Percentiles rank a stretch among this genome's conserved stretches.
Evolutionary conservation across 1,284 basidiomycete genomes (phyloP).

Genomic region (Coriolopsis trogii): DNA sequence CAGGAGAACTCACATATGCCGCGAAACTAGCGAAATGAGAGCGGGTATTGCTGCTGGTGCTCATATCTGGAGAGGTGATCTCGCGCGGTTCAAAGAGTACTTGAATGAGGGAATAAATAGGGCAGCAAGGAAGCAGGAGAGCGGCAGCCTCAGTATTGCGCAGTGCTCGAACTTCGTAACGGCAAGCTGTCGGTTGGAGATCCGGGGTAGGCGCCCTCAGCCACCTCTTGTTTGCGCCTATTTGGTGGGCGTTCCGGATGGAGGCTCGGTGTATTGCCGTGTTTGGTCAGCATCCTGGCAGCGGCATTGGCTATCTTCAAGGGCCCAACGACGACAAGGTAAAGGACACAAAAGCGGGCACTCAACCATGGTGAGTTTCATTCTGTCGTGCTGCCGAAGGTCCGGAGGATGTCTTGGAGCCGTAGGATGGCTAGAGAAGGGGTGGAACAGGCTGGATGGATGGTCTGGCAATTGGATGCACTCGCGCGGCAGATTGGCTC

Average conservation of each 20-base stretch:
- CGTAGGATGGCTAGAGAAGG: slow-evolving; percentile 17
- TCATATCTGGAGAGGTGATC: neutral
- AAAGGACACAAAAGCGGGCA: slow-evolving; percentile 33
- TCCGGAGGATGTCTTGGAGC: slow-evolving; percentile 15
- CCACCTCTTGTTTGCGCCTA: slow-evolving; percentile 9
- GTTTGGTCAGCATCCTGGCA: slow-evolving; percentile 22
- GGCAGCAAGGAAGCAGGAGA: neutral
- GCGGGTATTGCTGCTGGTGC: slow-evolving; percentile 30
- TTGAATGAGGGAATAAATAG: slow-evolving; percentile 17
- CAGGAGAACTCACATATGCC: slow-evolving; percentile 49
- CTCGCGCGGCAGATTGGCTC: slow-evolving; percentile 18
- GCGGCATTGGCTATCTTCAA: slow-evolving; percentile 24
- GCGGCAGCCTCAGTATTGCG: slow-evolving; percentile 1
- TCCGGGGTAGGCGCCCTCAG: slow-evolving; percentile 14
- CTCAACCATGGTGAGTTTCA: slow-evolving; percentile 37
- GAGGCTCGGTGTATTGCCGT: slow-evolving; percentile 26
- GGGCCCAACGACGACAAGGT: slow-evolving; percentile 34
- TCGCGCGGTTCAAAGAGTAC: no score
- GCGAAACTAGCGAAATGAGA: slow-evolving; percentile 47
- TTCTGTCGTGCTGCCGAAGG: slow-evolving; percentile 25
- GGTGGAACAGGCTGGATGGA: slow-evolving; percentile 38
- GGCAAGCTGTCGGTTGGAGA: slow-evolving; percentile 1
- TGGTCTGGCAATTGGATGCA: slow-evolving; percentile 35
- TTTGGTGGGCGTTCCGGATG: slow-evolving; percentile 1
- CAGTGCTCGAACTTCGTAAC: neutral